Base-by-base conservation (phyloP, 2,329 filamentous ascomycete species). In the Neofusicoccum ribis region DNA sequence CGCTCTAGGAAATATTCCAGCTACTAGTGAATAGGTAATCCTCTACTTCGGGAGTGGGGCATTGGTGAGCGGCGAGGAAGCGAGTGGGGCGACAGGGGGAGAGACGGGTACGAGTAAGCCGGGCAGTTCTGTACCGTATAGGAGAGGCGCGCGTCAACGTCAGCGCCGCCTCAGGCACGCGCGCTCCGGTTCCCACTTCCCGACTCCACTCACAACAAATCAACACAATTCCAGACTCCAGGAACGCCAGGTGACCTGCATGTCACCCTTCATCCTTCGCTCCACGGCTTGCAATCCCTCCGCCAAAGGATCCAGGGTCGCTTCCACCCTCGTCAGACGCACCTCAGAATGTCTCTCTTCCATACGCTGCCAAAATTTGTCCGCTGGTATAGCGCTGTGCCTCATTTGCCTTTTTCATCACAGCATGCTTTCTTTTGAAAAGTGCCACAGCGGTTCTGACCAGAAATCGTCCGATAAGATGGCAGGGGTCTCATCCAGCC, bases 191-290 rank as follows among this genome's bases (percentile, higher is more conserved):
- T 47, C 56, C 56, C 56, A 60, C 56, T 60, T 59, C 20, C 56
- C 56, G 56, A 59, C 56, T 60, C 56, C 56, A 60, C 56, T 20
- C 43, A 60, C 43, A 46, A 60, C 56, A 47, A 60, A 60, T 47
- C 56, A 47, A 14, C 39, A 47, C 34, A 47, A 47, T 36, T 44
- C 56, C 31, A 47, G 27, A 47, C 31, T 17, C 39, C 54, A 34
- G 47, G 9, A 15, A 50, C 17, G 47, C 47, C 27, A 47, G 43
- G 56, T 60, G 41, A 60, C 23, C 56, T 47, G 56, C 56, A 39
- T n/a, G 43, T 47, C 43, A 27, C 43, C 41, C 41, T 60, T 47
- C 54, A 36, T 27, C 23, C 5, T 20, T 31, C 27, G 41, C 20
- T 52, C 7, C 23, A 14, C 43, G 41, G 56, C 27, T 23, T 17